Percentiles rank a stretch among this genome's conserved stretches.
Conservation (phyloP, 2,329 filamentous ascomycete genomes). For the Pestalotiopsis sp. region DNA sequence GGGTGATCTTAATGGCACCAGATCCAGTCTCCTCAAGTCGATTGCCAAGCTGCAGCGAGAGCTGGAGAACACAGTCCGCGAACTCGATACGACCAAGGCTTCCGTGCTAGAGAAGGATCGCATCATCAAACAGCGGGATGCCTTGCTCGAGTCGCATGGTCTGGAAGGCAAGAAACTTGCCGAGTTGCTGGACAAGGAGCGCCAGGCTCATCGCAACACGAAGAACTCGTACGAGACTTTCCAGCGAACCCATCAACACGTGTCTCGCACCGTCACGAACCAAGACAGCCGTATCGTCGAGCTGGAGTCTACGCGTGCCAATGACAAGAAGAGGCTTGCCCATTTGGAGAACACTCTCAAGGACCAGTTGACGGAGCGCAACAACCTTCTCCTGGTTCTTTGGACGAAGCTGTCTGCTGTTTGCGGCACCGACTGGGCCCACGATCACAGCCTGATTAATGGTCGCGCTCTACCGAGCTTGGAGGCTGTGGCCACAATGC, state of each 20-base stretch:
- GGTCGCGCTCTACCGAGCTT: constrained; percentile 80
- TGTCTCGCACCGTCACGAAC: constrained; percentile 81
- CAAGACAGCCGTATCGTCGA: constrained; percentile 85
- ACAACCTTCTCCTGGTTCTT: constrained; percentile 81
- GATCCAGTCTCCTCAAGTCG: constrained; percentile 83
- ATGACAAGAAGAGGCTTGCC: constrained; percentile 77
- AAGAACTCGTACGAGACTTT: constrained; percentile 86
- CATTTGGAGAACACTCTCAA: constrained; percentile 79
- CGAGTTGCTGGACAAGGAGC: constrained; percentile 90
- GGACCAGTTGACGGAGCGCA: constrained; percentile 87
- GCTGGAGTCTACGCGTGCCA: constrained; percentile 76
- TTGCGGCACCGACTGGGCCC: constrained; percentile 90
- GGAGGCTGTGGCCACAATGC: constrained; percentile 82
- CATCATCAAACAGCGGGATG: constrained; percentile 85
- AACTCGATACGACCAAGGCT: constrained; percentile 78
- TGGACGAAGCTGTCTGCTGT: constrained; percentile 88
- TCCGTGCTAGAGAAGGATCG: constrained; percentile 88
- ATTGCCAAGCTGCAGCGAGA: constrained; percentile 88
- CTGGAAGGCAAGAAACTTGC: constrained; percentile 83
- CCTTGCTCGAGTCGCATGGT: constrained; percentile 83
- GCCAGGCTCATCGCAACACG: constrained; percentile 80
- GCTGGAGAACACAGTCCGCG: constrained; percentile 79
- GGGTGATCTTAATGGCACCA: constrained; percentile 84
- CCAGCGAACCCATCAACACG: constrained; percentile 84
- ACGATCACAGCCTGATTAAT: constrained; percentile 86